Conservation (phyloP, 352 stramenopile species). For the Phytopythium delawarense region DNA sequence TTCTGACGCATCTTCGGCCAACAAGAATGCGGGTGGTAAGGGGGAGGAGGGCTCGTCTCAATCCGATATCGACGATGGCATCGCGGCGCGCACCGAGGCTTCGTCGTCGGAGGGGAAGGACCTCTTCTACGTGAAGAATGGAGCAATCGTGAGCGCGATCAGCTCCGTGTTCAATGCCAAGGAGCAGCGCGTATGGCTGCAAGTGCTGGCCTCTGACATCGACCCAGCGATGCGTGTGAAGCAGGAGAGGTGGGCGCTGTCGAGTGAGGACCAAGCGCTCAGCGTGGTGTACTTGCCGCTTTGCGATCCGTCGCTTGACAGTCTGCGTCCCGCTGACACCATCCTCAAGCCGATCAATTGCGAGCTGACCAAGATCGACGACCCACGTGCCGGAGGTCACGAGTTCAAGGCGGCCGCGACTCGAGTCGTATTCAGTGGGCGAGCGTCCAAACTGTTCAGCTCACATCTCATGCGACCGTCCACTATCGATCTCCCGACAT, state of each 20-base stretch:
- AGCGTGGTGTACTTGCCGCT: slow-evolving; percentile 60
- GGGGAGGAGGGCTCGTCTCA: background rate
- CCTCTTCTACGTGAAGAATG: slow-evolving; percentile 48
- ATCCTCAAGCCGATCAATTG: slow-evolving; percentile 39
- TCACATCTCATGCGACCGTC: slow-evolving; percentile 59
- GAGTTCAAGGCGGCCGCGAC: slow-evolving; percentile 14
- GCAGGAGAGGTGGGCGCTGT: slow-evolving; percentile 22
- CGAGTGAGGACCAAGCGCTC: slow-evolving; percentile 36
- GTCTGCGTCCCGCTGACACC: slow-evolving; percentile 19
- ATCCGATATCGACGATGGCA: slow-evolving; percentile 1
- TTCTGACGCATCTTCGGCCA: slow-evolving; percentile 11
- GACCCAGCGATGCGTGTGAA: slow-evolving; percentile 40
- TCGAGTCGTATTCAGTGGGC: slow-evolving; percentile 62
- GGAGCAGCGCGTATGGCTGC: slow-evolving; percentile 54
- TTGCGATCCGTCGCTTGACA: slow-evolving; percentile 19
- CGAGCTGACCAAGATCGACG: slow-evolving; percentile 37
- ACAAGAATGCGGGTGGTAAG: slow-evolving; percentile 3
- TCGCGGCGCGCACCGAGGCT: slow-evolving; percentile 34
- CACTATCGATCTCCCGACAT: slow-evolving; percentile 41
- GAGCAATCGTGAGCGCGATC: slow-evolving; percentile 45
- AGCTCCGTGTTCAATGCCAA: slow-evolving; percentile 47
- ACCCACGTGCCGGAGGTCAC: slow-evolving; percentile 12
- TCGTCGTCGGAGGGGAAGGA: slow-evolving; percentile 29
- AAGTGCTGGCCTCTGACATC: slow-evolving; percentile 51
- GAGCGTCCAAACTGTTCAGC: slow-evolving; percentile 70